Evolutionary conservation across 148 eudicot genomes (phyloP), one percentile per base, ranked within the genome.

Genomic region (Fagopyrum tataricum): DNA sequence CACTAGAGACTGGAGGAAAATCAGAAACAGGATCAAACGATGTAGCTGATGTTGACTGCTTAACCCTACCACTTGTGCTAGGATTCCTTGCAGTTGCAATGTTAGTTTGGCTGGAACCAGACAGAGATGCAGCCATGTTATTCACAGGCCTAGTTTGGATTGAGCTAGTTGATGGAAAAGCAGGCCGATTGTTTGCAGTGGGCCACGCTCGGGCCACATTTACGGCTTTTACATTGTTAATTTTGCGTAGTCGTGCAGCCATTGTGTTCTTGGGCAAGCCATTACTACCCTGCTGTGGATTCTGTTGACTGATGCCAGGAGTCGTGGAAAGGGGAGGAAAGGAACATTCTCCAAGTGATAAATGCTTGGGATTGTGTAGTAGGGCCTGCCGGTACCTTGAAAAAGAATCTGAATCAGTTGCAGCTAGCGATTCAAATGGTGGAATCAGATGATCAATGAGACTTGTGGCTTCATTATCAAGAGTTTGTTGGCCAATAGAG

Each of bases 1-100:
- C 81, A 79, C 81, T 87, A 13, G 92, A 85, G 72, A 95, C 96
- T 37, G 97, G 91, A 68, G 99, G 99, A 64, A 95, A 95, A 78
- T 87, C 96, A 75, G 84, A 80, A 15, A 59, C 77, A 43, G 90
- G 77, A 55, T 79, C 88, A 77, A 86, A 80, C 55, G 87, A 76
- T 74, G 74, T 82, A 68, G 72, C 75, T 53, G 97, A 95, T 49
- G 80, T 66, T 9, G 96, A 90, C 80, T 91, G 93, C 72, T 73
- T 85, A 56, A 91, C 78, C 71, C 78, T 76, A 78, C 76, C 73
- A 41, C 71, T 55, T 73, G 61, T 82, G 48, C 89, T 85, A 44
- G 70, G 67, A 47, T 68, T 83, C 77, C 77, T 87, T 5, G 77
- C 74, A 64, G 79, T 78, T 55, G 80, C 78, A 10, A 80, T 66